phyloP scores from a whole-genome alignment of 2,329 filamentous ascomycete species.

The Alternaria sp. region DNA sequence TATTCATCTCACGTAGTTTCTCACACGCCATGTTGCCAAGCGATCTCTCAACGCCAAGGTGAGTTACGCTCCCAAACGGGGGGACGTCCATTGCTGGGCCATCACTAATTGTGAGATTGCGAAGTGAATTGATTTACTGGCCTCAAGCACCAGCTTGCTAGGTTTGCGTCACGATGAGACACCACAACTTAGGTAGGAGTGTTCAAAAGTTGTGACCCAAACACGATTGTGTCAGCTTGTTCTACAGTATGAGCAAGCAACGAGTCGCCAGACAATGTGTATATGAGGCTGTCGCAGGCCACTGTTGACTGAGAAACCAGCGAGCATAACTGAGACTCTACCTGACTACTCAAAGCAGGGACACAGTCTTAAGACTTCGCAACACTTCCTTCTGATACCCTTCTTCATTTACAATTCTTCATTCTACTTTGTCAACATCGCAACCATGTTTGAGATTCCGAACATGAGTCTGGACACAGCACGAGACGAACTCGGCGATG shows the following conservation, averaged over 20 bases:
- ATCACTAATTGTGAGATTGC: neutral
- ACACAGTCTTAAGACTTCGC: neutral
- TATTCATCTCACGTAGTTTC: neutral
- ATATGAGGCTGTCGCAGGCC: neutral
- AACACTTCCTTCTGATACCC: neutral
- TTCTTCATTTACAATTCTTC: neutral
- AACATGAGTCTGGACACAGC: neutral
- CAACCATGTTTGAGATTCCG: neutral
- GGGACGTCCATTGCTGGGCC: neutral
- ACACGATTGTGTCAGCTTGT: neutral
- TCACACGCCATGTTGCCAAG: neutral
- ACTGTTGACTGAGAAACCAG: neutral
- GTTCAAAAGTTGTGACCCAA: neutral
- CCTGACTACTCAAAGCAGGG: neutral
- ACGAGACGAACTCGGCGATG: neutral
- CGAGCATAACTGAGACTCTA: neutral
- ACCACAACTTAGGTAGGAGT: neutral
- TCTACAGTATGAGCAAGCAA: neutral
- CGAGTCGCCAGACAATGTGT: neutral
- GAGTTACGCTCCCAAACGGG: neutral
- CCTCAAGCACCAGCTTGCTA: too few species aligned
- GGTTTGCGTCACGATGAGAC: neutral
- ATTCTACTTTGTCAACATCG: neutral
- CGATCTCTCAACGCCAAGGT: neutral
- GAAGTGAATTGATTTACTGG: neutral